Evolutionary conservation across 2,329 filamentous ascomycete genomes (phyloP).

Genomic region (Penicillium olsonii): DNA sequence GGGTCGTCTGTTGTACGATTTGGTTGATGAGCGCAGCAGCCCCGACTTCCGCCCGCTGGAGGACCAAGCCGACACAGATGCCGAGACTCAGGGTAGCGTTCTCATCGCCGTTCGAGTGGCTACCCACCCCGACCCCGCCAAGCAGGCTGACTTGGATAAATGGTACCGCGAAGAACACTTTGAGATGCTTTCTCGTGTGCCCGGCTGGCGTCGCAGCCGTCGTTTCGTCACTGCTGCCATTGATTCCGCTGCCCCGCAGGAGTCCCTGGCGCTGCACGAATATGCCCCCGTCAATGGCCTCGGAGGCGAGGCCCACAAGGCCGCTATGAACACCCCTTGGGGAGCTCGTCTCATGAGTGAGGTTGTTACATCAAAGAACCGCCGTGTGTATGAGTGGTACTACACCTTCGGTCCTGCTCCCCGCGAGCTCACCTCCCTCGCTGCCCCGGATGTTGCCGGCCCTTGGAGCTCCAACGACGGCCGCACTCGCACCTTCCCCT

Average conservation of each 20-base stretch:
- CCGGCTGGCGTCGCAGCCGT: conserved; percentile 76
- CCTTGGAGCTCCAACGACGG: conserved; percentile 59
- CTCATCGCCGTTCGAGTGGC: conserved; percentile 64
- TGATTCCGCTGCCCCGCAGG: conserved; percentile 56
- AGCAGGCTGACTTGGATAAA: conserved; percentile 59
- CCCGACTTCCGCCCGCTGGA: conserved; percentile 63
- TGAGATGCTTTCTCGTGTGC: conserved; percentile 68
- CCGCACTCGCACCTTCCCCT: conserved; percentile 55
- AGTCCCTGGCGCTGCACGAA: conserved; percentile 71
- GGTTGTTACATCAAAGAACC: conserved; percentile 58
- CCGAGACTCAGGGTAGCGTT: conserved; percentile 55
- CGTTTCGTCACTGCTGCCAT: conserved; percentile 68
- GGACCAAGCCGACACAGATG: conserved; percentile 59
- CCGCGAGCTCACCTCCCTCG: conserved; percentile 64
- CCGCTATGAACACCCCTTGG: conserved; percentile 65
- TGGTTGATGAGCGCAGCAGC: conserved; percentile 59
- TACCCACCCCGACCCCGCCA: conserved; percentile 53
- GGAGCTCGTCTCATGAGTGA: conserved; percentile 60
- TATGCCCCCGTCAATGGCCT: conserved; percentile 69
- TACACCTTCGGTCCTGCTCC: conserved; percentile 78
- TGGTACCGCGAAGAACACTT: conserved; percentile 79
- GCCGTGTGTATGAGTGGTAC: conserved; percentile 69
- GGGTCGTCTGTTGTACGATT: conserved; percentile 69
- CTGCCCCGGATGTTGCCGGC: conserved; percentile 48
- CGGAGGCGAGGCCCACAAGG: conserved; percentile 63